phyloP scores from a whole-genome alignment of 208 protist species.

The Endotrypanum monterogeii region DNA sequence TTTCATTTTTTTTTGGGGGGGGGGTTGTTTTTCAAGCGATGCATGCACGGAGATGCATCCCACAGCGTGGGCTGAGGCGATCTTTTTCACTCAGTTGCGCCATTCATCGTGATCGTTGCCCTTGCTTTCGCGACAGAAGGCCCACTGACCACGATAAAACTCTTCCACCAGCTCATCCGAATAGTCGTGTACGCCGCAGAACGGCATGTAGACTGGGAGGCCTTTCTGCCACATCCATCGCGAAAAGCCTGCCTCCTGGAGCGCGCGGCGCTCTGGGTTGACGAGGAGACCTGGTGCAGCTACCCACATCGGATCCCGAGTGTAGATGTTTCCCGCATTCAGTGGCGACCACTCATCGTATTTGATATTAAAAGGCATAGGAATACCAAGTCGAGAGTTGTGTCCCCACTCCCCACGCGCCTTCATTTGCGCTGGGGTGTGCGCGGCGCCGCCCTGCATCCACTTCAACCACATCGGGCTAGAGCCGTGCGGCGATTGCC shows the following conservation, averaged over 20 bases:
- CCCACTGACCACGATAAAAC: constrained; percentile 90
- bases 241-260: constrained; percentile 87
- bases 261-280: constrained; percentile 72
- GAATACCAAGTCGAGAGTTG: constrained; percentile 82
- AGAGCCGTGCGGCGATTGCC: constrained; percentile 64
- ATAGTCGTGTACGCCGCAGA: constrained; percentile 88
- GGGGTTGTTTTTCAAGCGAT: no score
- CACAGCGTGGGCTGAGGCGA: background rate
- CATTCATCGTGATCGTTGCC: constrained; percentile 92
- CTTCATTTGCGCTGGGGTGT: constrained; percentile 86
- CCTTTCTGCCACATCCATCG: constrained; percentile 87
- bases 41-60: background rate
- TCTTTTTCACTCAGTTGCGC: constrained; percentile 50
- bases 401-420: constrained; percentile 88
- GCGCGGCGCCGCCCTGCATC: constrained; percentile 76
- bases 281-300: constrained; percentile 65
- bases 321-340: constrained; percentile 63
- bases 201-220: constrained; percentile 86
- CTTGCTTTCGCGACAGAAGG: constrained; percentile 82
- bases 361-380: constrained; percentile 87
- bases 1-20: no score
- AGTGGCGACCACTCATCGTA: constrained; percentile 77
- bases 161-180: constrained; percentile 90
- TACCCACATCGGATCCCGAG: constrained; percentile 87
- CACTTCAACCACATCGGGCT: constrained; percentile 87